phyloP scores from a whole-genome alignment of 2,329 filamentous ascomycete species.

The Pseudogymnoascus sp. region DNA sequence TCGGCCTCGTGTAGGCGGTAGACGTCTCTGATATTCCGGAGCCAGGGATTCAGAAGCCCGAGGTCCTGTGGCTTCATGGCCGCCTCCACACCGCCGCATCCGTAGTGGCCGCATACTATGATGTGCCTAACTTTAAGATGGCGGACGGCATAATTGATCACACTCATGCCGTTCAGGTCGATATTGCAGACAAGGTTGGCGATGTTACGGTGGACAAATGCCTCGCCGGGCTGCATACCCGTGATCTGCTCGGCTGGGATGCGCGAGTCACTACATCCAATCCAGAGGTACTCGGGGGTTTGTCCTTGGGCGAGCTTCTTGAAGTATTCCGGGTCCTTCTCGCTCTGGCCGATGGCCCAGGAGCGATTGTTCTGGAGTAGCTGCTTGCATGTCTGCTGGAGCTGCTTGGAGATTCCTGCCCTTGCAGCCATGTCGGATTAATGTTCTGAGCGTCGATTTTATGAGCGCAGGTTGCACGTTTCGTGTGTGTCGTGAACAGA shows the following conservation, averaged over 20 bases:
- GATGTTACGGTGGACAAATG: conserved; percentile 93
- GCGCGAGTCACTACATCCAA: conserved; percentile 84
- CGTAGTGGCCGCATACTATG: conserved; percentile 71
- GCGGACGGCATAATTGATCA: conserved; percentile 79
- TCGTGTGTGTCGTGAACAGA: too few species aligned
- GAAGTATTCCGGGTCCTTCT: conserved; percentile 57
- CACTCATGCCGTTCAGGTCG: conserved; percentile 71
- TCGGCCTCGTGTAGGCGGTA: conserved; percentile 64
- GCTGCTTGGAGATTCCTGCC: background rate
- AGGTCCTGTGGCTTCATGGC: conserved; percentile 64
- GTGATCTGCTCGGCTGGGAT: conserved; percentile 87
- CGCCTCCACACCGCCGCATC: conserved; percentile 67
- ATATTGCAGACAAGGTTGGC: conserved; percentile 76
- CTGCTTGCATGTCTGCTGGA: background rate
- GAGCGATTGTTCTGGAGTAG: conserved; percentile 47
- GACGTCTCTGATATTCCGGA: conserved; percentile 66
- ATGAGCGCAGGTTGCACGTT: conserved; percentile 9
- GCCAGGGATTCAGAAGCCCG: conserved; percentile 64
- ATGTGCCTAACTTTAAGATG: conserved; percentile 77
- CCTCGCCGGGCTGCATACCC: conserved; percentile 75
- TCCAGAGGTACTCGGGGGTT: conserved; percentile 69
- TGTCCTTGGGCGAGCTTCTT: conserved; percentile 55
- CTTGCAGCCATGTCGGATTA: background rate
- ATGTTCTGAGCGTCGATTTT: too few species aligned
- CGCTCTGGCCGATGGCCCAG: conserved; percentile 53